Base-by-base conservation (phyloP, 2,329 filamentous ascomycete genomes). In the Exserohilum turcica region DNA sequence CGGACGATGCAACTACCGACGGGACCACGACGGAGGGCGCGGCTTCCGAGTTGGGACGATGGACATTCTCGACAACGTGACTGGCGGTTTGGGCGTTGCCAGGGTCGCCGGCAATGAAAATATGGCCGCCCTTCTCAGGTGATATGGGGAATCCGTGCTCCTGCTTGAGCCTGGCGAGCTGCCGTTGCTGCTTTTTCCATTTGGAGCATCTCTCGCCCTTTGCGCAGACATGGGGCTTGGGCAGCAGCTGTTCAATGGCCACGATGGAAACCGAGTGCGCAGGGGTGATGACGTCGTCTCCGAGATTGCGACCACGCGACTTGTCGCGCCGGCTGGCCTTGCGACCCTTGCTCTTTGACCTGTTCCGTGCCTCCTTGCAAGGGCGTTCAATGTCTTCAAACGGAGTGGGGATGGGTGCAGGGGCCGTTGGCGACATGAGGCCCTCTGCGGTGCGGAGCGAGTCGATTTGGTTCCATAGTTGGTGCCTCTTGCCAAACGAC, bases 221-320 rank as follows among this genome's bases (percentile, higher is more conserved):
- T 39, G 86, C 85, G 77, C 92, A 97, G 51, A 83, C 83, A 75
- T 96, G 92, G 13, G 88, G 85, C 76, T 91, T 92, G 5, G 92
- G 92, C 48, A 96, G 82, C 48, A 94, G 79, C 74, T 96, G 91
- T 76, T 96, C 92, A 59, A 96, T 96, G 24, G 89, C 92, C 29
- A 96, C 91, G 63, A 96, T 96, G 0, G 91, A 96, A 3, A 94
- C 87, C 1, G 91, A 93, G 72, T 96, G 90, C 53, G 87, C 83
- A 2, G 91, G 91, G 1, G 87, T 87, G 70, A 94, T 88, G 40
- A 84, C 77, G 64, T 92, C 88, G 58, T 86, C 84, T 10, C 60
- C 72, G 35, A 67, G 40, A 36, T 68, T 66, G n/a, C 68, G 66
- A 15, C 73, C 75, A 38, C 65, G 60, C 29, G 67, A 68, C 57